Evolutionary conservation across 805 yeast genomes (phyloP), one percentile per base, ranked within the genome.

Genomic region (Candida stauntonica): DNA sequence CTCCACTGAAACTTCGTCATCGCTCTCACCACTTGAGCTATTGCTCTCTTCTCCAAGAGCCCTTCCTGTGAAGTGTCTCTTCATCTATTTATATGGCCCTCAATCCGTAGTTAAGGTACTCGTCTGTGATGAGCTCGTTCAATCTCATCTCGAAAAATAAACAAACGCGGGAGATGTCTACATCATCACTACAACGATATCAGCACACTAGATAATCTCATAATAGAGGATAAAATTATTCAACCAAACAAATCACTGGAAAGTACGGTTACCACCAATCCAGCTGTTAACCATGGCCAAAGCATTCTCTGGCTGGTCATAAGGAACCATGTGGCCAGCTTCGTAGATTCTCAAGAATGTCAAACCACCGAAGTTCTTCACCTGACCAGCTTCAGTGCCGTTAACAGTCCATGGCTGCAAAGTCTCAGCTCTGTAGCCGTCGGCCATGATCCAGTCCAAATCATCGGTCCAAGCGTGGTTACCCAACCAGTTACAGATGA

Each of bases 291-390:
- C 70, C 81, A 86, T 75, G 26, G 75, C 74, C 50, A 80, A 69
- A 2, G 93, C 68, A 48, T 72, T 73, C 50, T 73, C 81, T 7
- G 95, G 95, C 65, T 86, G 91, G 62, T 87, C 91, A 52, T 71
- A 81, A 21, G 95, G 95, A 48, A 86, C 95, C 95, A 87, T 84
- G 62, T 87, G 96, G 9, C 96, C 96, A 27, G 91, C 95, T 46
- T 78, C 84, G 48, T 61, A 82, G 29, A 87, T 72, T 58, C 95
- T 74, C 54, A 86, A 69, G 63, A 83, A 87, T 4, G 94, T 79
- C 55, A 87, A 79, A 30, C 79, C 72, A 17, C 74, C 78, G 52
- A 64, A 74, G 58, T 77, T 81, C 67, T 86, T 87, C 20, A 80
- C 81, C 53, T 82, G 77, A 43, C 98, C 98, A 18, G 78, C 74